These are phyloP conservation scores for Psilocybe tampanensis DNA, from an alignment of 768 basidiomycete species.

Conservation along the genomic window DNA sequence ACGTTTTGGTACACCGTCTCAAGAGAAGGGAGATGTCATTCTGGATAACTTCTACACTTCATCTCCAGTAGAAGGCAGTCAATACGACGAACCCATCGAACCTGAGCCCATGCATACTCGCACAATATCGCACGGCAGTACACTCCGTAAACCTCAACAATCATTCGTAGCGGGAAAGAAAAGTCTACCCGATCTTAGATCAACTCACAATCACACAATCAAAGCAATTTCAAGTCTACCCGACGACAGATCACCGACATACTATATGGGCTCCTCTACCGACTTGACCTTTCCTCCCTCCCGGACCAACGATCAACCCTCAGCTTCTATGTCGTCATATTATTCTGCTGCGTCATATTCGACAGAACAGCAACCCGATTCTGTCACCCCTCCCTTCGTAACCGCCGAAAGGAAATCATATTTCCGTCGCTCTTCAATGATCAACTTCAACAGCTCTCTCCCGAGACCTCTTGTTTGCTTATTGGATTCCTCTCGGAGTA, in stretches of 20 bases:
- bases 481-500: conserved; percentile 87
- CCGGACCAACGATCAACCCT: conserved; percentile 43
- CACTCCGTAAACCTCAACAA: conserved; percentile 26
- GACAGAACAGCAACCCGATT: conserved; percentile 34
- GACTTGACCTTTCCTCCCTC: conserved; percentile 7
- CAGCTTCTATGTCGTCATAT: conserved; percentile 31
- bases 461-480: conserved; percentile 70
- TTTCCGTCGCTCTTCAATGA: conserved; percentile 87
- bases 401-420: conserved; percentile 88
- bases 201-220: conserved; percentile 10
- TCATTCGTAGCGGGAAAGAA: conserved; percentile 59
- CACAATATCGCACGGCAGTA: conserved; percentile 37
- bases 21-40: conserved; percentile 1
- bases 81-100: conserved; percentile 13
- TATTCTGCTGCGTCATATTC: conserved; percentile 25
- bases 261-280: background rate
- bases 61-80: conserved; percentile 17
- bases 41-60: conserved; percentile 14
- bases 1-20: background rate
- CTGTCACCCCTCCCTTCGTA: conserved; percentile 56
- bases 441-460: conserved; percentile 69
- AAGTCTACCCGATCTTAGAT: conserved; percentile 82
- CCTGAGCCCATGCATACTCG: conserved; percentile 53
- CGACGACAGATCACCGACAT: conserved; percentile 9
- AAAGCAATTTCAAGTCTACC: conserved; percentile 9